Conservation (phyloP, 2,329 filamentous ascomycete species). For the Calonectria hawksworthii region DNA sequence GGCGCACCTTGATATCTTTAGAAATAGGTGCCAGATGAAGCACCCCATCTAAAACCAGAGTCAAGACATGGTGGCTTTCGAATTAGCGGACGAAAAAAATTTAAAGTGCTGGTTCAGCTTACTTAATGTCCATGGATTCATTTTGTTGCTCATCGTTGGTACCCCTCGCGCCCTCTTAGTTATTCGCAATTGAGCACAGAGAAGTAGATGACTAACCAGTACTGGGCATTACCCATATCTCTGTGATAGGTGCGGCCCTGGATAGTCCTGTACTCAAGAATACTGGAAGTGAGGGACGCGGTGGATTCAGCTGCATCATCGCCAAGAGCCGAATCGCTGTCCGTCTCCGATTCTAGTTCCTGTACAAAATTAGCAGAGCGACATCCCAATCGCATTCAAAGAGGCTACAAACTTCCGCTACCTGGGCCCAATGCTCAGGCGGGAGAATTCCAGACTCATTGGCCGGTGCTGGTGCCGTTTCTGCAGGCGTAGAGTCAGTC, state of each 20-base stretch:
- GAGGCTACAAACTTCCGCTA: conserved; percentile 29
- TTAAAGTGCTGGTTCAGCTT: rapidly evolving
- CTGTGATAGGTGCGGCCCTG: conserved; percentile 31
- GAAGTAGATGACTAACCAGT: conserved; percentile 15
- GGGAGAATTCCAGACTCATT: conserved; percentile 26
- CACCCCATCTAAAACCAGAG: conserved; percentile 26
- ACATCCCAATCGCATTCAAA: neutral
- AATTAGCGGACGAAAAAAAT: neutral
- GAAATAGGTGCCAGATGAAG: conserved; percentile 22
- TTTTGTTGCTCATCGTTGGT: conserved; percentile 36
- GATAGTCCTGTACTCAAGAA: conserved; percentile 35
- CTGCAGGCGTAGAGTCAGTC: neutral
- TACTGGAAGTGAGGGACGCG: conserved; percentile 29
- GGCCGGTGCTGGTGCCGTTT: neutral
- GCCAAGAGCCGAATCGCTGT: conserved; percentile 26
- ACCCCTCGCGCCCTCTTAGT: conserved; percentile 13
- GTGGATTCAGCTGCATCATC: conserved; percentile 24
- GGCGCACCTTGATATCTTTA: conserved; percentile 21
- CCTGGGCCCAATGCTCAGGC: conserved; percentile 31
- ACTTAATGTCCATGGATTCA: conserved; percentile 41
- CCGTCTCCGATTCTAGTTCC: conserved; percentile 24
- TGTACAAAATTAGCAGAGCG: neutral
- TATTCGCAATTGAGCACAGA: rapidly evolving
- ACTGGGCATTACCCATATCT: conserved; percentile 33
- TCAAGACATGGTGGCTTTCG: conserved; percentile 33